Base-by-base conservation (phyloP, 495 filamentous ascomycete genomes). In the Massariosphaeria phaeospora region DNA sequence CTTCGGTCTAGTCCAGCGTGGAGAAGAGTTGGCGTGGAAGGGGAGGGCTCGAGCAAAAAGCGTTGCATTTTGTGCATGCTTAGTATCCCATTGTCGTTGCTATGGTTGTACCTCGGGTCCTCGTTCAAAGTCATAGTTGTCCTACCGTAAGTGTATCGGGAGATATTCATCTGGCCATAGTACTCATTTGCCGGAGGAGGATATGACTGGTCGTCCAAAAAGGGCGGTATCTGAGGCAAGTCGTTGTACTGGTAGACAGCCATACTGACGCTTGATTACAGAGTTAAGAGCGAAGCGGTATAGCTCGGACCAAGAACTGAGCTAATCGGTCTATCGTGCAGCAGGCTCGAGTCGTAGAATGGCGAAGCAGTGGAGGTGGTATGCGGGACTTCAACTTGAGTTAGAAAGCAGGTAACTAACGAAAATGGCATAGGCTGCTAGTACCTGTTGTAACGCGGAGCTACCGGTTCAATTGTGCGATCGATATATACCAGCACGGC, bases 1-100 rank as follows among this genome's bases (percentile, higher is more conserved):
- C 23, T 33, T 23, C 25, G 23, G 24, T 63, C 45, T 10, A 52
- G 34, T 26, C 48, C 52, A 2, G 51, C 36, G 13, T 57, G 35
- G 18, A 57, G 47, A 0, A 57, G 30, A 24, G 30, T 52, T 1
- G 25, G 38, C 15, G 57, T 21, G 15, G 57, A 39, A 23, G 57
- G 52, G 18, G 57, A 49, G 9, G 31, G 38, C 10, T 63, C 61
- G 17, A 47, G 24, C n/a, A 60, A 34, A 24, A 48, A 64, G 25
- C 61, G 61, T 17, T 61, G 26, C 61, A 64, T 57, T 18, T 21
- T 35, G 10, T 39, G 43, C 61, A 54, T 63, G 4, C 24, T 43
- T 13, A 33, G 29, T 11, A 42, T 24, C n/a, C 44, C 29, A 20
- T 45, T 17, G 38, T 23, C 35, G 12, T 40, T 34, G 10, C 18